Conservation (phyloP, 441 rosid genomes). For the Theobroma grandiflorum region DNA sequence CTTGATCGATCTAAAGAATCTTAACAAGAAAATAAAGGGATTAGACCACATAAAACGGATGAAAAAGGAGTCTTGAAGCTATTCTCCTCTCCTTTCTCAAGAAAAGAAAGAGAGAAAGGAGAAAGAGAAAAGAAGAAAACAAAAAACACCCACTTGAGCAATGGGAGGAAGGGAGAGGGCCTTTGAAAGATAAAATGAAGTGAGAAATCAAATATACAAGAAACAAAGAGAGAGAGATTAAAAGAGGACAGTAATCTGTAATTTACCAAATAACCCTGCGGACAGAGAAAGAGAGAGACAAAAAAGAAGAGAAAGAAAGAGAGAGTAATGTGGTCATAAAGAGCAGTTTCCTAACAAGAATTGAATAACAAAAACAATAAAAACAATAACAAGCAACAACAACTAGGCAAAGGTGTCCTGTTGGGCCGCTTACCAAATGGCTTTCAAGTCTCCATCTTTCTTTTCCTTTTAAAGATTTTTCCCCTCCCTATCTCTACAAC, state of each 20-base stretch:
- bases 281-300: background rate
- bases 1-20: constrained; percentile 58
- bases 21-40: constrained; percentile 23
- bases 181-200: constrained; percentile 31
- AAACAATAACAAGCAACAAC: constrained; percentile 21
- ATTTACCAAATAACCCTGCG: constrained; percentile 58
- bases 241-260: constrained; percentile 44
- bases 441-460: constrained; percentile 11
- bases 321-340: constrained; percentile 25
- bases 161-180: constrained; percentile 35
- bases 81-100: constrained; percentile 39
- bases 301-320: background rate
- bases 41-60: background rate
- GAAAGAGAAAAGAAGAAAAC: constrained; percentile 28
- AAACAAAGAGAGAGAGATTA: constrained; percentile 26
- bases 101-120: constrained; percentile 38
- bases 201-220: constrained; percentile 8
- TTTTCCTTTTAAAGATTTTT: background rate
- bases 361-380: background rate
- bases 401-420: constrained; percentile 22
- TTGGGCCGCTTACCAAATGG: constrained; percentile 43
- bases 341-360: constrained; percentile 42
- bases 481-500: background rate
- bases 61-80: constrained; percentile 26
- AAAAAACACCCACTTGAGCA: constrained; percentile 13